Percentiles rank a stretch among this genome's conserved stretches.
These are phyloP conservation scores for Diversispora eburnea DNA, from an alignment of 192 early-diverging fungal genomes.

Conservation along the genomic window DNA sequence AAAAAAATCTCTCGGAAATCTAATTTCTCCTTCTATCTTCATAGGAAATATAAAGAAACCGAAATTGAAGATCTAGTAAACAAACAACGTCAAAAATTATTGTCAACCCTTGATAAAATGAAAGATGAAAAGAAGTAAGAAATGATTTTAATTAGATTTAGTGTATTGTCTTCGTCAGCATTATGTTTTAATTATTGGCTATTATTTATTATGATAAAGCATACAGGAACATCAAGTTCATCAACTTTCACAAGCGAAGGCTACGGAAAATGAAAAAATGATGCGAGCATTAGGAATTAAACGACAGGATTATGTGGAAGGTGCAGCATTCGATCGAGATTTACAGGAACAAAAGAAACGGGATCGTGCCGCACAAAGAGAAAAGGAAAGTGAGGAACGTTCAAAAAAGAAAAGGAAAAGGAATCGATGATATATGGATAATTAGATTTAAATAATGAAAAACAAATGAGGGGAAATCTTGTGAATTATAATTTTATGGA, in stretches of 20 bases:
- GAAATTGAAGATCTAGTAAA: conserved; percentile 65
- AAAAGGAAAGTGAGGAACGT: conserved; percentile 37
- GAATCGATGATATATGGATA: neutral
- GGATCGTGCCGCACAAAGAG: conserved; percentile 37
- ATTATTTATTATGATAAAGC: conserved; percentile 1
- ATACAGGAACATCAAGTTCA: conserved; percentile 68
- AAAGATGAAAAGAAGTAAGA: conserved; percentile 27
- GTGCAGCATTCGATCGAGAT: conserved; percentile 74
- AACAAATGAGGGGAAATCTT: neutral
- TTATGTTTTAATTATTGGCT: neutral
- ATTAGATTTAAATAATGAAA: neutral
- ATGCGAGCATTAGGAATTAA: conserved; percentile 66
- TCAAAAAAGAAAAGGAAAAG: conserved; percentile 19
- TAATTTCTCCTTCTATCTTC: neutral
- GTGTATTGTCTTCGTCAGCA: neutral
- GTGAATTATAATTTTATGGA: too few species aligned
- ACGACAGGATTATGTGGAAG: conserved; percentile 60
- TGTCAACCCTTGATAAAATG: conserved; percentile 25
- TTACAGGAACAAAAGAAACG: conserved; percentile 50
- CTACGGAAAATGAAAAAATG: conserved; percentile 59
- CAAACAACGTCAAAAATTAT: conserved; percentile 55
- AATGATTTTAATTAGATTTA: conserved; percentile 11
- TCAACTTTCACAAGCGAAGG: conserved; percentile 66
- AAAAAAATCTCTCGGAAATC: neutral
- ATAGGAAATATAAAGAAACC: conserved; percentile 51